Conservation (phyloP, 2,329 filamentous ascomycete genomes). For the Arthrobotrys sinensis region DNA sequence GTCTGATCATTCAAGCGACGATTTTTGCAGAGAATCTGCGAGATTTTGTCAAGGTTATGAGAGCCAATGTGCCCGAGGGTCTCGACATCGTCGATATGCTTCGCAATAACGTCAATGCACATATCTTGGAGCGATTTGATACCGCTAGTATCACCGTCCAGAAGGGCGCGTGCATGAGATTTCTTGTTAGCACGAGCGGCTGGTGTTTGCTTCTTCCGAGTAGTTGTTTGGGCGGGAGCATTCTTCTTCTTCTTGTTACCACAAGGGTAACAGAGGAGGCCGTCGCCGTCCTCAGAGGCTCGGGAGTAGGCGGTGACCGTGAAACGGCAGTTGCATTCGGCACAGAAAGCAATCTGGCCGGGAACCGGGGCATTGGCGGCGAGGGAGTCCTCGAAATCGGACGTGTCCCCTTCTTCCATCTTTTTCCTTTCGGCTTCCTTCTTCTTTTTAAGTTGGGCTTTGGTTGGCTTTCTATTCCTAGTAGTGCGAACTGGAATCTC, state of each 20-base stretch:
- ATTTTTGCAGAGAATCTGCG: slow-evolving; percentile 64
- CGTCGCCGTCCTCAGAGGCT: slow-evolving; percentile 59
- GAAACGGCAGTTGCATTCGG: slow-evolving; percentile 63
- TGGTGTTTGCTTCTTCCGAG: slow-evolving; percentile 48
- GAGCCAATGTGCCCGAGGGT: slow-evolving; percentile 62
- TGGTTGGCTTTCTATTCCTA: slow-evolving; percentile 38
- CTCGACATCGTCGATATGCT: slow-evolving; percentile 64
- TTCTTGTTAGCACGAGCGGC: slow-evolving; percentile 61
- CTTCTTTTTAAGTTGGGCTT: slow-evolving; percentile 42
- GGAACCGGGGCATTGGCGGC: slow-evolving; percentile 40
- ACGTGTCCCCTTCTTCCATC: slow-evolving; percentile 13
- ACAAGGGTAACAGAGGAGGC: slow-evolving; percentile 63
- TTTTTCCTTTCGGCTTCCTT: slow-evolving; percentile 36
- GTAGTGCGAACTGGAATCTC: not conserved
- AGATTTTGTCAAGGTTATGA: slow-evolving; percentile 64
- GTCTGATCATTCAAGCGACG: slow-evolving; percentile 63
- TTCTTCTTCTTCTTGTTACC: slow-evolving; percentile 57
- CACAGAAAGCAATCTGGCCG: slow-evolving; percentile 64
- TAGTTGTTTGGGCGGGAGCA: slow-evolving; percentile 59
- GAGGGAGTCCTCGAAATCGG: slow-evolving; percentile 10
- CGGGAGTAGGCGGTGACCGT: slow-evolving; percentile 64
- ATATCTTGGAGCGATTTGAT: slow-evolving; percentile 63
- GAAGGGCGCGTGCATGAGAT: slow-evolving; percentile 55
- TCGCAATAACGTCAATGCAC: slow-evolving; percentile 63
- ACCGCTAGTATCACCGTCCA: slow-evolving; percentile 61